These are phyloP conservation scores for Sphagnum contortum DNA, from an alignment of 225 moss, liverwort and hornwort genomes.

Conservation along the genomic window DNA sequence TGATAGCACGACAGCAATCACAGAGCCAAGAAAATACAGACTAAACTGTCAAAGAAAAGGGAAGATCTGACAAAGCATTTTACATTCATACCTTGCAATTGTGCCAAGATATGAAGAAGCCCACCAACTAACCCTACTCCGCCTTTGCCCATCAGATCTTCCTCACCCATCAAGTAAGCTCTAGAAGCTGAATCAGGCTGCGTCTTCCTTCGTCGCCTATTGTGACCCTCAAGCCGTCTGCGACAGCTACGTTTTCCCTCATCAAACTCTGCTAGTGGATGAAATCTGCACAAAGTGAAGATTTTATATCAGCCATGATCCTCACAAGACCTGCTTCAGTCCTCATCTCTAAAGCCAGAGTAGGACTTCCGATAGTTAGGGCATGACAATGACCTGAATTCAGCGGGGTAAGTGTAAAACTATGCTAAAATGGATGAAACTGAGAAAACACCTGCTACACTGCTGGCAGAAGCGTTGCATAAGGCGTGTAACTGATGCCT, in stretches of 20 bases:
- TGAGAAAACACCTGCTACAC: slow-evolving; percentile 65
- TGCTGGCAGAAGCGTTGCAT: slow-evolving; percentile 99
- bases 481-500: slow-evolving; percentile 58
- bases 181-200: slow-evolving; percentile 70
- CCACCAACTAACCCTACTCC: slow-evolving; percentile 52
- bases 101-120: slow-evolving; percentile 59
- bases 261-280: slow-evolving; percentile 74
- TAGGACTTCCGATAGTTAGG: no score
- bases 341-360: no score
- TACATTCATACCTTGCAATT: slow-evolving; percentile 39
- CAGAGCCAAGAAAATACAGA: no score
- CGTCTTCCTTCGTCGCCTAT: slow-evolving; percentile 78
- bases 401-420: no score
- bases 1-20: no score
- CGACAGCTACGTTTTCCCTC: slow-evolving; percentile 96
- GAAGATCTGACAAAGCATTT: no score
- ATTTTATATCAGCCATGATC: slow-evolving; percentile 12
- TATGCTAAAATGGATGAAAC: background rate
- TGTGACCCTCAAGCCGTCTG: slow-evolving; percentile 85
- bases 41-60: no score
- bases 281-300: slow-evolving; percentile 36
- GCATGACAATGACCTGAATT: no score
- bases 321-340: no score
- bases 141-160: slow-evolving; percentile 49
- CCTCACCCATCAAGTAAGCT: slow-evolving; percentile 48